Evolutionary conservation across 106 monocot genomes (phyloP).

Genomic region (Hemerocallis citrina): DNA sequence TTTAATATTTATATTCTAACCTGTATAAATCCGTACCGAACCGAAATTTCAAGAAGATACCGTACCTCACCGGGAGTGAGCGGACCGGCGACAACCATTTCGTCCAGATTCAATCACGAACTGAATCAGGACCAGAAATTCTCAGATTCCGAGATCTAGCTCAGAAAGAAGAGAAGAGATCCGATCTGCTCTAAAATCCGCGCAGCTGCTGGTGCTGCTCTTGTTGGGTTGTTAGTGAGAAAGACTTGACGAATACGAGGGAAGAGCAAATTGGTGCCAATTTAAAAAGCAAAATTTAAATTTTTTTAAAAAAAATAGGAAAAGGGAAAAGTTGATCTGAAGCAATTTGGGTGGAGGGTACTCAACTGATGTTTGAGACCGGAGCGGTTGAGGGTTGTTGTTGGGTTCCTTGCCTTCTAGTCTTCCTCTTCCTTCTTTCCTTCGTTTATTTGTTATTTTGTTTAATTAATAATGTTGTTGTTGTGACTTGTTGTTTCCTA

Average conservation of each 20-base stretch:
- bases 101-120: background rate
- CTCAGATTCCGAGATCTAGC: no score
- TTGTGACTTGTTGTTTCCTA: no score
- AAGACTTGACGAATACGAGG: conserved; percentile 12
- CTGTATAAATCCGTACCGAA: no score
- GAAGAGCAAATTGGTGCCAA: background rate
- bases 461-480: no score
- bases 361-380: background rate
- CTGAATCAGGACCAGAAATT: background rate
- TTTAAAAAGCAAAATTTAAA: no score
- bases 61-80: conserved; percentile 51
- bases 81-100: conserved; percentile 38
- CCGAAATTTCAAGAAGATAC: background rate
- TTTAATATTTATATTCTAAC: no score
- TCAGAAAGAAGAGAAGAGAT: conserved; percentile 11
- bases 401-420: conserved; percentile 3
- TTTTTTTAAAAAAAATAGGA: no score
- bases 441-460: no score
- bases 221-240: no score
- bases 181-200: background rate
- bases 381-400: conserved; percentile 6
- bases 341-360: conserved; percentile 1
- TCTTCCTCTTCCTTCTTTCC: background rate
- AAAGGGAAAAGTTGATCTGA: background rate
- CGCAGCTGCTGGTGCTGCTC: no score